Percentiles rank a stretch among this genome's conserved stretches.
Conservation (phyloP, 768 basidiomycete genomes). For the Tricholoma furcatifolium region DNA sequence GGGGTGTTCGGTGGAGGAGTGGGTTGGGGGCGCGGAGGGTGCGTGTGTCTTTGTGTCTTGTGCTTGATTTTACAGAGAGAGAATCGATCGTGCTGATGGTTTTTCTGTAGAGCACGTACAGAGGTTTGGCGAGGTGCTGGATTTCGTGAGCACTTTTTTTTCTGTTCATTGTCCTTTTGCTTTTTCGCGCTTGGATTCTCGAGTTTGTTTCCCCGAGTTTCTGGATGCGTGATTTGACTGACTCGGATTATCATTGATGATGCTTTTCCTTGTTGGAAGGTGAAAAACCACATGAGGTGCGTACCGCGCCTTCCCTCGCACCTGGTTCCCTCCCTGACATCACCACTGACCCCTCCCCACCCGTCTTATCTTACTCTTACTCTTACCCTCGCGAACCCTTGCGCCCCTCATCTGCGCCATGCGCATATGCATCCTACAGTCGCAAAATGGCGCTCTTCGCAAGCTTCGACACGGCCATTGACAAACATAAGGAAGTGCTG, state of each 20-base stretch:
- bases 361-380: conserved; percentile 14
- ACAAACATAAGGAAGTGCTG: conserved; percentile 38
- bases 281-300: conserved; percentile 54
- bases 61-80: no score
- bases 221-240: no score
- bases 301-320: no score
- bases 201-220: no score
- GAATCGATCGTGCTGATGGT: no score
- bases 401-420: not conserved
- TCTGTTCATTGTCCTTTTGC: no score
- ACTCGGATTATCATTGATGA: no score
- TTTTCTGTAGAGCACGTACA: conserved; percentile 36
- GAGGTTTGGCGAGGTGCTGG: conserved; percentile 44
- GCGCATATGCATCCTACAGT: conserved; percentile 23
- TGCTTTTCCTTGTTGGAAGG: no score
- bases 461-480: conserved; percentile 39
- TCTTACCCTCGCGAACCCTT: not conserved
- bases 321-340: no score
- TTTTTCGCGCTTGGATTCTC: no score
- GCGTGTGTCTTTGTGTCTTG: conserved; percentile 1
- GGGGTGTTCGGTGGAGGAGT: conserved; percentile 49
- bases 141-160: conserved; percentile 42
- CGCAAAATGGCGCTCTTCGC: conserved; percentile 48
- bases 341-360: no score
- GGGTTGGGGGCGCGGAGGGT: conserved; percentile 57